Percentiles rank a stretch among this genome's conserved stretches.
These are phyloP conservation scores for Globisporangium parvum DNA, from an alignment of 352 stramenopile species.

Conservation along the genomic window DNA sequence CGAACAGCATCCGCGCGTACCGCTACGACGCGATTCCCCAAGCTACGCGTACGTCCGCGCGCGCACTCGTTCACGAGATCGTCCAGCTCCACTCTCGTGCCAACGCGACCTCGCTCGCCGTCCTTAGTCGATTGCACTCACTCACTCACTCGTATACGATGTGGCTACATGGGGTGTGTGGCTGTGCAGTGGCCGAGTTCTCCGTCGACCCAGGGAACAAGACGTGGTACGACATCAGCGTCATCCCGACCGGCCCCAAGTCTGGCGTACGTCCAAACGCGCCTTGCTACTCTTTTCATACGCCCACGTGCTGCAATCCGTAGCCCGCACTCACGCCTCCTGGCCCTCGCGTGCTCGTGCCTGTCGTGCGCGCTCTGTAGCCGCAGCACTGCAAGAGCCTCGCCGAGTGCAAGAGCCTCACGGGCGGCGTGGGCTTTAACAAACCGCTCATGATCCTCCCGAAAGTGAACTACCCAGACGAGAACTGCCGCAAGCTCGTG, in stretches of 20 bases:
- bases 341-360: no score
- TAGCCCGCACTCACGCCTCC: no score
- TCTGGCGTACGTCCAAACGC: slow-evolving; percentile 41
- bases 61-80: background rate
- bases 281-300: no score
- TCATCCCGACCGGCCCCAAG: slow-evolving; percentile 57
- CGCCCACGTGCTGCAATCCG: no score
- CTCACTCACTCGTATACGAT: no score
- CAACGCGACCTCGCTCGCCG: background rate
- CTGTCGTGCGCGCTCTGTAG: no score
- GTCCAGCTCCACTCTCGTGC: no score
- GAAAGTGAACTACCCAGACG: slow-evolving; percentile 21
- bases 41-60: slow-evolving; percentile 10
- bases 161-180: slow-evolving; percentile 6
- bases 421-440: slow-evolving; percentile 60
- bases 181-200: slow-evolving; percentile 53
- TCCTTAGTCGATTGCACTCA: no score
- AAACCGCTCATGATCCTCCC: slow-evolving; percentile 57
- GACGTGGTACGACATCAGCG: slow-evolving; percentile 64
- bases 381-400: slow-evolving; percentile 47
- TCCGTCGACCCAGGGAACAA: no score
- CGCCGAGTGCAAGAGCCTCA: slow-evolving; percentile 45
- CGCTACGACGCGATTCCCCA: slow-evolving; percentile 11
- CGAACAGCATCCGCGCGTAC: slow-evolving; percentile 11
- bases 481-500: slow-evolving; percentile 38